Evolutionary conservation across 2,329 filamentous ascomycete genomes (phyloP), one percentile per base, ranked within the genome.

Genomic region (Diaporthe vaccinii): DNA sequence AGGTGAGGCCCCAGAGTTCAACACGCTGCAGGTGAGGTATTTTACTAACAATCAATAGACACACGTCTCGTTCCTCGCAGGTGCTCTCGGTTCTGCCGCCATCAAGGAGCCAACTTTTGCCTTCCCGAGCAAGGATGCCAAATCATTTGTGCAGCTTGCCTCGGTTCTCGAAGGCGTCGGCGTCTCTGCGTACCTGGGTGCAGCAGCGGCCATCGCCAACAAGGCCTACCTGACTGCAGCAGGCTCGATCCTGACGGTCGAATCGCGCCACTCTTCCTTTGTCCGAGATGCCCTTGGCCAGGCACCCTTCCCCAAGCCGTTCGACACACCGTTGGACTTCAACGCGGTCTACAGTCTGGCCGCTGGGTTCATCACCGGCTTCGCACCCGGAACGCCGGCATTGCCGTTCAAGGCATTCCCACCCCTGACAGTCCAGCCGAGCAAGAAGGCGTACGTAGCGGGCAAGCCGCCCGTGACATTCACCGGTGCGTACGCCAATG

Each of bases 311-410:
- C 84, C 91, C 0, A 86, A 90, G 78, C 83, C 91, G 10, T 92
- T 92, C 77, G 92, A 93, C 77, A 86, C 88, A 34, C 90, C 91
- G 0, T 85, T 93, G 51, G 82, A 84, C 77, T 86, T 89, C 80
- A 88, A 92, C 81, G 83, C 88, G 79, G 91, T 93, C 65, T 92
- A 88, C 85, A 91, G 91, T 4, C 87, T 94, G n/a, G 91, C 92
- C 0, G 86, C 90, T 0, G 84, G 86, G 73, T 93, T 93, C 83
- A 92, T 93, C 81, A 85, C 82, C 6, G 82, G 83, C 2, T 93
- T 91, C 82, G 90, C 92, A 1, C 77, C 83, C 9, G 84, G 82
- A 78, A 92, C 92, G 80, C 83, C 86, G 0, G 78, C 84, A 2
- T 85, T 93, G 2, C 90, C 91, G 2, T 88, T 94, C 80, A 91